A percentile compares a stretch with the other conserved stretches of the same genome.
phyloP scores from a whole-genome alignment of 257 asterid genomes.

The Penstemon eatonii region DNA sequence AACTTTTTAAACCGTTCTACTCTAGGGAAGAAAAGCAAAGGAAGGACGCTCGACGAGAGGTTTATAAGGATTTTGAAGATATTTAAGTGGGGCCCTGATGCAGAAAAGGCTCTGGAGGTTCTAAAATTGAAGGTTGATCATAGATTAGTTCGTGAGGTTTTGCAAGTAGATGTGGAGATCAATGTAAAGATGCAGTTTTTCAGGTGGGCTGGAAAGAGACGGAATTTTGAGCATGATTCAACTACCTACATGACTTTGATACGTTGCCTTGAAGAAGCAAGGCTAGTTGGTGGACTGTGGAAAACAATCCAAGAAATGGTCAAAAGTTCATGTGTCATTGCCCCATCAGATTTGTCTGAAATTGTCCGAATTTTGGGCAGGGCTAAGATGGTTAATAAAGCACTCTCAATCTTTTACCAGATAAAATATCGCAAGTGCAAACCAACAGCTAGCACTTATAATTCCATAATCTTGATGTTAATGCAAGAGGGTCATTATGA shows the following conservation, averaged over 20 bases:
- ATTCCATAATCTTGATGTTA: constrained; percentile 80
- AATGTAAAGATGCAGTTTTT: constrained; percentile 79
- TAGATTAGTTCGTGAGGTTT: constrained; percentile 71
- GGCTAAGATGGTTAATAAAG: constrained; percentile 77
- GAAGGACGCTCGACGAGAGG: constrained; percentile 75
- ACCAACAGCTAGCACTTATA: constrained; percentile 76
- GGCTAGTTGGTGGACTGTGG: constrained; percentile 75
- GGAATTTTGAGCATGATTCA: constrained; percentile 76
- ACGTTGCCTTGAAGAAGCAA: constrained; percentile 67
- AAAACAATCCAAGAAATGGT: constrained; percentile 78
- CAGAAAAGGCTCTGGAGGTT: constrained; percentile 88
- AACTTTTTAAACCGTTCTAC: constrained; percentile 25
- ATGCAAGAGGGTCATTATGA: constrained; percentile 84
- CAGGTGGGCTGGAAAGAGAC: constrained; percentile 84
- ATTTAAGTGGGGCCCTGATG: constrained; percentile 94
- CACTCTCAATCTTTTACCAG: constrained; percentile 70
- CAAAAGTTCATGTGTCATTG: constrained; percentile 51
- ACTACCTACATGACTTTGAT: constrained; percentile 70
- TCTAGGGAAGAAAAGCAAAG: constrained; percentile 33
- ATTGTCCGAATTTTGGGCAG: constrained; percentile 62
- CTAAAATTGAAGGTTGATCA: constrained; percentile 68
- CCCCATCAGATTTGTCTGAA: constrained; percentile 67
- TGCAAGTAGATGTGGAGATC: constrained; percentile 76
- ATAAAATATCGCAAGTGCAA: constrained; percentile 72
- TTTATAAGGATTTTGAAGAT: constrained; percentile 83